These are phyloP conservation scores for Candida verbasci DNA, from an alignment of 805 yeast species.

Conservation along the genomic window DNA sequence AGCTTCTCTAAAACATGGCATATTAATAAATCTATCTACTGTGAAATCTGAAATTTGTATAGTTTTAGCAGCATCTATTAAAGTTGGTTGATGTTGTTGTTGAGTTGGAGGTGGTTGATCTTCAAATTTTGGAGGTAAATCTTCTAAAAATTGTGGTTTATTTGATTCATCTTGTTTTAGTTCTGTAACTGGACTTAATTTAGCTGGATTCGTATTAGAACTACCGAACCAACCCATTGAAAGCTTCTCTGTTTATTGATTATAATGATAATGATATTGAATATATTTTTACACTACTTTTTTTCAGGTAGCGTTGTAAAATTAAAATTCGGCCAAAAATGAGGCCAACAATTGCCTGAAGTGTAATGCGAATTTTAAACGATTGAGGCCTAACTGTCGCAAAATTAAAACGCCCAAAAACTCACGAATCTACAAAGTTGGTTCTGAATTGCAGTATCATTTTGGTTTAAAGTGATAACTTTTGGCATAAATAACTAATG, in stretches of 20 bases:
- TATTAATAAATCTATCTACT: constrained; percentile 45
- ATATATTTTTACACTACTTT: too few species aligned
- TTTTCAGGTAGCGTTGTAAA: too few species aligned
- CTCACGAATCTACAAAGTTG: too few species aligned
- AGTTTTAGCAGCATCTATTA: constrained; percentile 36
- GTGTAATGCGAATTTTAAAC: too few species aligned
- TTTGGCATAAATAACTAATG: too few species aligned
- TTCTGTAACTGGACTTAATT: constrained; percentile 32
- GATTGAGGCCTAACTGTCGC: too few species aligned
- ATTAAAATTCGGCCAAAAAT: too few species aligned
- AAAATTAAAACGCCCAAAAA: too few species aligned
- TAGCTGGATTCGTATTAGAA: constrained; percentile 21
- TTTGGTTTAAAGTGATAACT: too few species aligned
- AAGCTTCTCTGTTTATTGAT: too few species aligned
- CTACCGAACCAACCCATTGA: constrained; percentile 45
- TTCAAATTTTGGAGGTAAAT: constrained; percentile 49
- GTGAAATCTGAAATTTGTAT: constrained; percentile 50
- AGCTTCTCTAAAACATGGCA: constrained; percentile 80
- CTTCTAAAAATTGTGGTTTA: constrained; percentile 37
- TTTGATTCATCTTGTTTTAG: constrained; percentile 8
- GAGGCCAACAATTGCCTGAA: too few species aligned
- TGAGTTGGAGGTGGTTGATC: constrained; percentile 16
- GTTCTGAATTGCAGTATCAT: too few species aligned
- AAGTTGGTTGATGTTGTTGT: constrained; percentile 9
- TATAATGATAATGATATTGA: neutral